Conservation (phyloP, 345 rosid genomes). For the Capsella bursapastoris region DNA sequence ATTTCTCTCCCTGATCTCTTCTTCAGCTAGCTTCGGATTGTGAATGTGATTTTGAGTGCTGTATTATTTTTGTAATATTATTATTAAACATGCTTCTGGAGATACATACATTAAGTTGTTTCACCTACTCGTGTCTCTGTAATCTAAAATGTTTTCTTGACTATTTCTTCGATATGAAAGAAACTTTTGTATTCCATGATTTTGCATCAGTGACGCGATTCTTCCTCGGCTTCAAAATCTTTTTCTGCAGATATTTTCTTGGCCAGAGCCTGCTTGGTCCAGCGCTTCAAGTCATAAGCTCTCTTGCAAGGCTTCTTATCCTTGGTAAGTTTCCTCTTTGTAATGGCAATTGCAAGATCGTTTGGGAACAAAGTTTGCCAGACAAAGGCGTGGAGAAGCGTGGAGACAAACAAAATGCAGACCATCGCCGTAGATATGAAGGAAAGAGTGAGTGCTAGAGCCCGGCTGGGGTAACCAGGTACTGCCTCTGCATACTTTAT, state of each 20-base stretch:
- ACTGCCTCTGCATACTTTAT: conserved; percentile 87
- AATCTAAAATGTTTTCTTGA: neutral
- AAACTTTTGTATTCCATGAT: conserved; percentile 13
- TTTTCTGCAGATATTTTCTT: conserved; percentile 54
- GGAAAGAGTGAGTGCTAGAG: conserved; percentile 72
- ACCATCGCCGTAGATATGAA: conserved; percentile 87
- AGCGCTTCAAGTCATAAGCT: conserved; percentile 66
- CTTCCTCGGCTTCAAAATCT: conserved; percentile 49
- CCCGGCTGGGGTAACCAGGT: conserved; percentile 62
- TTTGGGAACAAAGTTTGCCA: conserved; percentile 81
- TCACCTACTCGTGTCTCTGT: conserved; percentile 17
- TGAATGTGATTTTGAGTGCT: conserved; percentile 31
- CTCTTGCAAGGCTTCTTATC: conserved; percentile 68
- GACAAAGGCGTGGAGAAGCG: conserved; percentile 80
- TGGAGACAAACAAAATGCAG: conserved; percentile 61
- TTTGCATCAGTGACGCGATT: conserved; percentile 45
- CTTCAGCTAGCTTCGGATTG: conserved; percentile 28
- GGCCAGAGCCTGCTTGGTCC: conserved; percentile 73
- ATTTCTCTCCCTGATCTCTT: conserved; percentile 22
- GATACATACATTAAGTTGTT: conserved; percentile 28
- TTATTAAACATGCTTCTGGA: conserved; percentile 30
- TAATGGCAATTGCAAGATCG: conserved; percentile 88
- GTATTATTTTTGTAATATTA: conserved; percentile 24
- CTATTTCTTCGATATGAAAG: conserved; percentile 11
- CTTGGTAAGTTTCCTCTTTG: conserved; percentile 62